A percentile compares a stretch with the other conserved stretches of the same genome.
Conservation (phyloP, 2,329 filamentous ascomycete genomes). For the Trichoderma sp. region DNA sequence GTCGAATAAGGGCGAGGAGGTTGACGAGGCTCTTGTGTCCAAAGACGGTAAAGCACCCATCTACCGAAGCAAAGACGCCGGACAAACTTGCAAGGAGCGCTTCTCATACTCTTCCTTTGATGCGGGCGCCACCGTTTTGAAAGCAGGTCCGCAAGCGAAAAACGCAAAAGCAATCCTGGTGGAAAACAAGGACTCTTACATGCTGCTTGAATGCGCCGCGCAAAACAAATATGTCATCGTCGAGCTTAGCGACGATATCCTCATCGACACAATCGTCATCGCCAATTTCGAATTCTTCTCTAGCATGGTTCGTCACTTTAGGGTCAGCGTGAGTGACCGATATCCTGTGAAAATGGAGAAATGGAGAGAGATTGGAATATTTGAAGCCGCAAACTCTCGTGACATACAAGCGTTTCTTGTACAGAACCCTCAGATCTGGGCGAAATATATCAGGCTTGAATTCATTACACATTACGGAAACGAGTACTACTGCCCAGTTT, state of each 20-base stretch:
- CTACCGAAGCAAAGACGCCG: slow-evolving; percentile 84
- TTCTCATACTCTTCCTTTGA: slow-evolving; percentile 99
- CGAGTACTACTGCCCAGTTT: slow-evolving; percentile 95
- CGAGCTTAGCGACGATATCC: slow-evolving; percentile 81
- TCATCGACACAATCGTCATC: slow-evolving; percentile 94
- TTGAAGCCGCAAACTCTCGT: slow-evolving; percentile 87
- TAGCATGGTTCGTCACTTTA: slow-evolving; percentile 89
- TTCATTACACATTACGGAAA: slow-evolving; percentile 93
- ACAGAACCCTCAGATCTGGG: slow-evolving; percentile 95
- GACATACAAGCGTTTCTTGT: slow-evolving; percentile 94
- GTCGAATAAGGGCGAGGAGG: slow-evolving; percentile 20
- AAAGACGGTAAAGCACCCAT: slow-evolving; percentile 54
- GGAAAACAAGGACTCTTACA: slow-evolving; percentile 98
- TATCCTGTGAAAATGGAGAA: slow-evolving; percentile 92
- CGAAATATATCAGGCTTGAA: slow-evolving; percentile 87
- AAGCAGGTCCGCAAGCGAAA: slow-evolving; percentile 83
- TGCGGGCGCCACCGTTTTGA: slow-evolving; percentile 88
- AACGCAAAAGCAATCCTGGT: slow-evolving; percentile 86
- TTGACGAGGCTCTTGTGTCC: slow-evolving; percentile 46
- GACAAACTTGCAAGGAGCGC: slow-evolving; percentile 95
- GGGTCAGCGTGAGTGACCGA: slow-evolving; percentile 88
- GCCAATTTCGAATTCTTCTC: slow-evolving; percentile 99
- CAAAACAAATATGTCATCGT: slow-evolving; percentile 93
- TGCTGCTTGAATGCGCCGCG: slow-evolving; percentile 87
- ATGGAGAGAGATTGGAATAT: slow-evolving; percentile 86